phyloP scores from a whole-genome alignment of 1,284 basidiomycete species.

The Cryptococcus sp. region DNA sequence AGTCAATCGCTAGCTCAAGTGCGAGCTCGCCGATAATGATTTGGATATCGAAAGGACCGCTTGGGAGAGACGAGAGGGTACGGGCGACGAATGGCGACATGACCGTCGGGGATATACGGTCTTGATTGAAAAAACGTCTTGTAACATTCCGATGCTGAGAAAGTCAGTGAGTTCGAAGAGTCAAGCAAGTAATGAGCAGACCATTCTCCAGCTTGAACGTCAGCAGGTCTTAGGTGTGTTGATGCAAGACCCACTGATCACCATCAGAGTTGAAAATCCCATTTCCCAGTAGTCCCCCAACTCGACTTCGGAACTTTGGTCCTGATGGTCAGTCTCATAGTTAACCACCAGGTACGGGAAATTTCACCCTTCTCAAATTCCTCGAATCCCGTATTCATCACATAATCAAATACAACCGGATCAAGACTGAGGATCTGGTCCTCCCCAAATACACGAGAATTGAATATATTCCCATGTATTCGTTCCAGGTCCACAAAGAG shows the following conservation, averaged over 20 bases:
- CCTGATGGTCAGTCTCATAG: not conserved
- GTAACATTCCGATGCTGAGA: conserved; percentile 39
- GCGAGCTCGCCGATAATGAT: conserved; percentile 19
- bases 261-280: conserved; percentile 49
- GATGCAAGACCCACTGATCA: conserved; percentile 27
- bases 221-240: not conserved
- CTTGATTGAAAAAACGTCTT: conserved; percentile 43
- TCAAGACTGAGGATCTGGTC: conserved; percentile 36
- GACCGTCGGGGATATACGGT: conserved; percentile 13
- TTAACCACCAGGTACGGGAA: not conserved
- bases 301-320: conserved; percentile 43
- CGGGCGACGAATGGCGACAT: too few species aligned
- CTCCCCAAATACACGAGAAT: conserved; percentile 39
- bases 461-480: conserved; percentile 31
- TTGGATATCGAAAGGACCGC: conserved; percentile 28
- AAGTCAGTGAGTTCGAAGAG: not conserved
- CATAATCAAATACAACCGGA: conserved; percentile 27
- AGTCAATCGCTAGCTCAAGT: conserved; percentile 28
- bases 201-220: too few species aligned
- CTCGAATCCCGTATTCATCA: conserved; percentile 27
- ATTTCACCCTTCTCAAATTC: conserved; percentile 31
- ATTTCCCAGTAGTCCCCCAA: conserved; percentile 42
- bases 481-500: conserved; percentile 29
- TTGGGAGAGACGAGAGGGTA: too few species aligned
- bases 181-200: not conserved